phyloP scores from a whole-genome alignment of 768 basidiomycete species.

The Boletales sp. region DNA sequence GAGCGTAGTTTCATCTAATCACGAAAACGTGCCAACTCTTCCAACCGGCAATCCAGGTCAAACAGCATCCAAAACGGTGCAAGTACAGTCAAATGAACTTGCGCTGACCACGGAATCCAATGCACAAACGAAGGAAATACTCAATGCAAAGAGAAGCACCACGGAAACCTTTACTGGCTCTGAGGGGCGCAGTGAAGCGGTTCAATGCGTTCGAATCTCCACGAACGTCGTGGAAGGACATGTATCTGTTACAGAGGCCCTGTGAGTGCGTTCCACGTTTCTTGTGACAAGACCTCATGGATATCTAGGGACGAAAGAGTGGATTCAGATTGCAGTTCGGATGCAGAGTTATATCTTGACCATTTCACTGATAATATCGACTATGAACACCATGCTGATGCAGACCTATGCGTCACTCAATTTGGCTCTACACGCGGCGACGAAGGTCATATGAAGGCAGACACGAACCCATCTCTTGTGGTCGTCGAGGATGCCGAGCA shows the following conservation, averaged over 20 bases:
- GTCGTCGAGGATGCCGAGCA: neutral
- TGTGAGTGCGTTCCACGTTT: constrained; percentile 1
- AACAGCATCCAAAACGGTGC: neutral
- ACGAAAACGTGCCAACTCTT: neutral
- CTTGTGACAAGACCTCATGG: neutral
- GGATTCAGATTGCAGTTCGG: neutral
- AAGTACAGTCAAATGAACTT: neutral
- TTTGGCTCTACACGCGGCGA: neutral
- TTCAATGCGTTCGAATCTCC: neutral
- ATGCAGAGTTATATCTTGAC: neutral
- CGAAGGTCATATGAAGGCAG: neutral
- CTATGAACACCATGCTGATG: neutral
- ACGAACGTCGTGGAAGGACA: neutral
- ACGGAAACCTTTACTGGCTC: neutral
- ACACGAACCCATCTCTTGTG: neutral
- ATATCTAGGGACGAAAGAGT: neutral
- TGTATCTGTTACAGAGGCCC: neutral
- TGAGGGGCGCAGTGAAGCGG: neutral
- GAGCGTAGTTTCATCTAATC: neutral
- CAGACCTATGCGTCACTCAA: neutral
- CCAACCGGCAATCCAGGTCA: neutral
- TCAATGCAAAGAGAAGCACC: neutral
- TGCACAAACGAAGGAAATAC: neutral
- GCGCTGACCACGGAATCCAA: neutral
- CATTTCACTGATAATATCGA: neutral